Evolutionary conservation across 768 basidiomycete species (phyloP), one percentile per base, ranked within the genome.

Genomic region (Crassisporium funariophilum): DNA sequence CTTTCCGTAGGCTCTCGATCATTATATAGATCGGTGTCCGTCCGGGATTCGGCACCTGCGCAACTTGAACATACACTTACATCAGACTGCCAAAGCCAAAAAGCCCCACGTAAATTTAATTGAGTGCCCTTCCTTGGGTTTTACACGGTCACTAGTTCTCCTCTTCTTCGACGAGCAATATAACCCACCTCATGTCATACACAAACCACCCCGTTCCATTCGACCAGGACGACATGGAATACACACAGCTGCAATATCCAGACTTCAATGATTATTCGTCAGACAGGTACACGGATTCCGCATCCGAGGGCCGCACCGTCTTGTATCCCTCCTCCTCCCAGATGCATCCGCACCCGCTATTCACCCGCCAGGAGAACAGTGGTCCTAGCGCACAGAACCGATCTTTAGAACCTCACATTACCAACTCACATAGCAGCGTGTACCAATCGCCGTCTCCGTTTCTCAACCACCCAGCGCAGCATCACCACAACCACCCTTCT

Each of bases 71-170:
- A 65, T 60, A 60, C 57, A 58, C 52, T 59, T 62, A 60, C 60
- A 66, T 64, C 60, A 64, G 61, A 61, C 60, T 63, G 60, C 60
- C 56, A 63, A 66, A 65, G 55, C 53, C 55, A 62, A 62, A 54
- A 58, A 46, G 56, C 57, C 57, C 62, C 60, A 62, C 63, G 61
- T 44, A 59, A 52, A 54, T 63, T 62, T 58, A 59, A 58, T 59
- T 53, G 50, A 57, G 46, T 53, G 47, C 42, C 51, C 47, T 24
- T 42, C 24, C 43, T 44, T 38, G 40, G 34, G 46, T 44, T 54
- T 54, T 55, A 45, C 51, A 55, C 56, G 54, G 52, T 52, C 56
- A 59, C 49, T 39, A 36, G 50, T 55, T 59, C 58, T 56, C 54
- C 53, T 61, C 58, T 54, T 55, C 55, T 49, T 57, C 49, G 44